Evolutionary conservation across 148 eudicot species (phyloP), one percentile per base, ranked within the genome.

Genomic region (Cornus kousa): DNA sequence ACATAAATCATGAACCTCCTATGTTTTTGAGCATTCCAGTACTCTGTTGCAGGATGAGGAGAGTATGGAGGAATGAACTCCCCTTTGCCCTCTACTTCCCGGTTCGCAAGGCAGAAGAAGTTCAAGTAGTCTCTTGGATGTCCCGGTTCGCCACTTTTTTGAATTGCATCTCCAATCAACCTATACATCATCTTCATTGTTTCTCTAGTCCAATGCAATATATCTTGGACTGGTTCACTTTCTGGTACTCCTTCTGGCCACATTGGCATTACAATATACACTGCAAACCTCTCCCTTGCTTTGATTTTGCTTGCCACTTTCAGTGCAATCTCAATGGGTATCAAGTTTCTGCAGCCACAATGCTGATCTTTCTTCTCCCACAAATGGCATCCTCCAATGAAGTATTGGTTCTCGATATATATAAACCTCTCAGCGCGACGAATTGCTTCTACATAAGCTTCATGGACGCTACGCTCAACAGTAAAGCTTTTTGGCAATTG

Each of bases 211-310:
- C 98, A 96, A 57, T 96, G 91, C 84, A 96, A 65, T 78, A 96
- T 96, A 66, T 91, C 95, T 72, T 91, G 91, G 70, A 96, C 95
- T 2, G 93, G 77, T 72, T 96, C 95, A 57, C 91, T 89, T 73
- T 92, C 98, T 17, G 97, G 94, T 17, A 73, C 77, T 46, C 99
- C 99, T 86, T 96, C 99, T 31, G 99, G 99, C 99, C 99, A 93
- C 98, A 96, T 93, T 33, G 98, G 99, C 64, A 96, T 92, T 69
- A 94, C 80, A 57, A 96, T 83, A 67, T 92, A 96, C 48, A 80
- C 98, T 9, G 91, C 82, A 79, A 96, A 96, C 59, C 98, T 84
- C 84, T 96, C 93, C 65, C 82, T 83, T 33, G 95, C 95, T 84
- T 80, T 83, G 32, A 96, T 96, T 82, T 96, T 96, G 40, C 80